phyloP scores from a whole-genome alignment of 495 filamentous ascomycete genomes.

The Hyaloscypha variabilis region DNA sequence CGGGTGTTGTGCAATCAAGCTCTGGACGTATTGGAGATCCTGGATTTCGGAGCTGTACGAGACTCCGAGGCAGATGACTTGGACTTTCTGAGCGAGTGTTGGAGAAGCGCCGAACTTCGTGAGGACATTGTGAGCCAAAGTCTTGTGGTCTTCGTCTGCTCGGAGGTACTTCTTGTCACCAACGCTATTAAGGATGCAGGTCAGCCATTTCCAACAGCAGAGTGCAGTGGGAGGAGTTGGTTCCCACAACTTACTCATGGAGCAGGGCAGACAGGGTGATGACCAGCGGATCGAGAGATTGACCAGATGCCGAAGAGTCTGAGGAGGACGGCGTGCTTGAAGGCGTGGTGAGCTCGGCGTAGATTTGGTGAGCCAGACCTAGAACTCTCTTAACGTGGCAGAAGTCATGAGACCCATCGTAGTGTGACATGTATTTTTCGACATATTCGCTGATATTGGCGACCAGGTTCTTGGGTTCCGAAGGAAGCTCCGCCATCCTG shows the following conservation, averaged over 20 bases:
- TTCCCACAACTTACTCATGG: constrained; percentile 55
- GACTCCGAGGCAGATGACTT: constrained; percentile 69
- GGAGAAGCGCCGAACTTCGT: constrained; percentile 49
- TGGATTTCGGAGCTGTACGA: constrained; percentile 72
- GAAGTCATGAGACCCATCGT: constrained; percentile 86
- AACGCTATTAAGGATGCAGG: constrained; percentile 33
- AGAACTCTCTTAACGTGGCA: constrained; percentile 80
- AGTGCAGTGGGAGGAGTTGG: background rate
- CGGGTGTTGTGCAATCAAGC: constrained; percentile 56
- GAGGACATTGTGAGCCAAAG: constrained; percentile 59
- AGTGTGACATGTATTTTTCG: constrained; percentile 67
- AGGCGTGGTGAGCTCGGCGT: constrained; percentile 29
- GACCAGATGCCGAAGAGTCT: background rate
- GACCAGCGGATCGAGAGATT: constrained; percentile 37
- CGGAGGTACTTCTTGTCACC: constrained; percentile 78
- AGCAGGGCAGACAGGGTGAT: constrained; percentile 76
- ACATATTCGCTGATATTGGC: constrained; percentile 23
- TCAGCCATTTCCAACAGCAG: constrained; percentile 24
- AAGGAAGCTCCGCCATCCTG: constrained; percentile 40
- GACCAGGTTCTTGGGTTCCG: constrained; percentile 12
- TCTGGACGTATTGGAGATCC: constrained; percentile 44
- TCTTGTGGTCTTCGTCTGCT: constrained; percentile 40
- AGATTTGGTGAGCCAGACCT: constrained; percentile 49
- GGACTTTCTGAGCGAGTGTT: constrained; percentile 60
- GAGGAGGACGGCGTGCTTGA: constrained; percentile 30